Evolutionary conservation across 1,139 yeast genomes (phyloP), one percentile per base, ranked within the genome.

Genomic region (Zygoascus sp.): DNA sequence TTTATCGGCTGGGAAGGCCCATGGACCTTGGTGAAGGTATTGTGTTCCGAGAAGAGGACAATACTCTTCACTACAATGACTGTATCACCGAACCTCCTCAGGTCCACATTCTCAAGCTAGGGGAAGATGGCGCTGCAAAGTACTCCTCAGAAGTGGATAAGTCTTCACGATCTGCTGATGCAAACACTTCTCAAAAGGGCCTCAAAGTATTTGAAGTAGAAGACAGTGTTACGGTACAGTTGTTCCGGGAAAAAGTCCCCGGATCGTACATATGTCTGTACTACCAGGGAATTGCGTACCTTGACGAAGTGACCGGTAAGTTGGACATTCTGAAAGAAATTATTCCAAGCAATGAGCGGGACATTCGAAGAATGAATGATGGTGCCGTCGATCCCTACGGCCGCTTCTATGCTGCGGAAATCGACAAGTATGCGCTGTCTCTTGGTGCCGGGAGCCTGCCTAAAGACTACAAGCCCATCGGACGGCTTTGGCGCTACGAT

Each of bases 401-500:
- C 41, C 53, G 68, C 40, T 52, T 58, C 41, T 54, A 57, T 57
- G 57, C 47, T 6, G 53, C 54, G 3, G 58, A 54, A 35, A 64
- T 65, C 25, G 69, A 65, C 44, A 61, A 64, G 34, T 49, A 53
- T 40, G 69, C 63, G 47, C 53, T 64, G 49, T 57, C 53, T 32
- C 39, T 35, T 20, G 39, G 39, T 20, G 42, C 42, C 51, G 64
- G 52, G 44, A 57, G 44, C n/a, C 54, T 54, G 17, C 47, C 45
- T 48, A 41, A 43, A 17, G 63, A 60, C 42, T 51, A 53, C 39
- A 51, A 56, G 37, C 63, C 65, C 2, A 42, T 57, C 13, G 71
- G 71, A n/a, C 52, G 65, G 22, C 55, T 67, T 20, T 67, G 68
- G 67, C 52, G 67, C 32, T 64, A 63, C 47, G 68, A 65, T 43